Percentiles rank a stretch among this genome's conserved stretches.
These are phyloP conservation scores for Pythium volutum DNA, from an alignment of 352 stramenopile genomes.

Conservation along the genomic window DNA sequence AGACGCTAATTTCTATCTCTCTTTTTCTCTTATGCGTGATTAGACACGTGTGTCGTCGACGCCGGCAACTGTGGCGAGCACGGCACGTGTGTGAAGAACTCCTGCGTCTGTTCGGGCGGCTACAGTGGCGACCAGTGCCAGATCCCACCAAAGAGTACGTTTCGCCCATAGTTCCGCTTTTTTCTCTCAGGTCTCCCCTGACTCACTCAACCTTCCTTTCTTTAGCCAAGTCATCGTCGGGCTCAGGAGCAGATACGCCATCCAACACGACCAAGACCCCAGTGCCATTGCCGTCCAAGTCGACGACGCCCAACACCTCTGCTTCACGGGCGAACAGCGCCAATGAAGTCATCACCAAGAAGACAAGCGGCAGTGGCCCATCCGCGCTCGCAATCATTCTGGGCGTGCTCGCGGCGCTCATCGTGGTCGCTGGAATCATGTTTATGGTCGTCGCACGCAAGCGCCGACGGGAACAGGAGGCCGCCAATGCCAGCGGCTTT, in stretches of 20 bases:
- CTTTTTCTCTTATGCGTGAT: not conserved
- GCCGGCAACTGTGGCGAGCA: slow-evolving; percentile 44
- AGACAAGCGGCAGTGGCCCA: slow-evolving; percentile 32
- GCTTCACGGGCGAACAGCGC: slow-evolving; percentile 20
- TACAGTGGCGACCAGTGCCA: slow-evolving; percentile 54
- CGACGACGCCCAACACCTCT: slow-evolving; percentile 5
- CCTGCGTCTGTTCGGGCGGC: slow-evolving; percentile 35
- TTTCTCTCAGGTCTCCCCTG: too few species aligned
- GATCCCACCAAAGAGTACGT: slow-evolving; percentile 35
- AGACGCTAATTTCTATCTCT: not conserved
- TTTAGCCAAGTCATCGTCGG: slow-evolving; percentile 23
- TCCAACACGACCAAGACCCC: slow-evolving; percentile 21
- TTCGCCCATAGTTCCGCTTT: not conserved
- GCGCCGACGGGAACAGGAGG: slow-evolving; percentile 62
- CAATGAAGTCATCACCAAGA: slow-evolving; percentile 21
- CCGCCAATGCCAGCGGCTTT: slow-evolving; percentile 44
- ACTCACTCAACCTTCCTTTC: not conserved
- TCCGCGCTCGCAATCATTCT: slow-evolving; percentile 69
- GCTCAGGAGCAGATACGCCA: not conserved
- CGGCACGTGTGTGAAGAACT: slow-evolving; percentile 38
- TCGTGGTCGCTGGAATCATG: slow-evolving; percentile 61
- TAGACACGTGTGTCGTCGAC: slow-evolving; percentile 40
- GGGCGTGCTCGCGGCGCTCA: slow-evolving; percentile 50
- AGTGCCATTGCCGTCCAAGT: not conserved
- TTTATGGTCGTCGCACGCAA: slow-evolving; percentile 76